Conservation (phyloP, 495 filamentous ascomycete genomes). For the Friedmanniomyces simplex region DNA sequence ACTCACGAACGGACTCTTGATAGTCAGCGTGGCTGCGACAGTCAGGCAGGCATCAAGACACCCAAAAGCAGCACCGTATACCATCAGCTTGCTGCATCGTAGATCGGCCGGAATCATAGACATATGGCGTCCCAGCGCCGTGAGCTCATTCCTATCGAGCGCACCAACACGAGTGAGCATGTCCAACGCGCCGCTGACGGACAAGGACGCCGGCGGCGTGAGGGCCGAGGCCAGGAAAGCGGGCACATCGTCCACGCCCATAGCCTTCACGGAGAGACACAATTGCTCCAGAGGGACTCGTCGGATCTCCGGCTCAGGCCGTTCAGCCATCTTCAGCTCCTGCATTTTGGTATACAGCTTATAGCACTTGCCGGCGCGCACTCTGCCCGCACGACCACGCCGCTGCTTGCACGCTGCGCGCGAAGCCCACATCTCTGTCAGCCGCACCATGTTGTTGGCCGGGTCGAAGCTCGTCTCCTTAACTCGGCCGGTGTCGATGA, state of each 20-base stretch:
- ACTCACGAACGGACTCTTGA: constrained; percentile 72
- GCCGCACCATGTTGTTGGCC: constrained; percentile 83
- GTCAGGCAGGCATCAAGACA: constrained; percentile 80
- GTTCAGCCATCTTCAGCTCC: constrained; percentile 76
- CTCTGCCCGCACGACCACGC: constrained; percentile 88
- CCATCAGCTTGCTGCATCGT: constrained; percentile 86
- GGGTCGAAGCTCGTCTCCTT: constrained; percentile 95
- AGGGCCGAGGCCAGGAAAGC: constrained; percentile 75
- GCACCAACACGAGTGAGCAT: constrained; percentile 80
- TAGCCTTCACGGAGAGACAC: constrained; percentile 85
- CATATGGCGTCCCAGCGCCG: constrained; percentile 80
- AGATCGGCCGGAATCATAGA: constrained; percentile 92
- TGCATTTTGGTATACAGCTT: constrained; percentile 84
- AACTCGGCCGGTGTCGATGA: constrained; percentile 88
- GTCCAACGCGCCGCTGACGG: constrained; percentile 71
- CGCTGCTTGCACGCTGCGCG: constrained; percentile 91
- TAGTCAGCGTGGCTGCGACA: constrained; percentile 82
- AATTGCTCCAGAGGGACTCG: constrained; percentile 89
- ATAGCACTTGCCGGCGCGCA: constrained; percentile 83
- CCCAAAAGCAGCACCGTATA: constrained; percentile 87
- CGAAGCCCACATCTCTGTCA: constrained; percentile 93
- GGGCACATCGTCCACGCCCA: constrained; percentile 75
- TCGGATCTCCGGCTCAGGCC: constrained; percentile 87
- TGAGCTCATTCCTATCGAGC: constrained; percentile 71
- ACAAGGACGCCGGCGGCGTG: constrained; percentile 72